These are phyloP conservation scores for Nicotiana undulata DNA, from an alignment of 257 asterid genomes.

Conservation along the genomic window DNA sequence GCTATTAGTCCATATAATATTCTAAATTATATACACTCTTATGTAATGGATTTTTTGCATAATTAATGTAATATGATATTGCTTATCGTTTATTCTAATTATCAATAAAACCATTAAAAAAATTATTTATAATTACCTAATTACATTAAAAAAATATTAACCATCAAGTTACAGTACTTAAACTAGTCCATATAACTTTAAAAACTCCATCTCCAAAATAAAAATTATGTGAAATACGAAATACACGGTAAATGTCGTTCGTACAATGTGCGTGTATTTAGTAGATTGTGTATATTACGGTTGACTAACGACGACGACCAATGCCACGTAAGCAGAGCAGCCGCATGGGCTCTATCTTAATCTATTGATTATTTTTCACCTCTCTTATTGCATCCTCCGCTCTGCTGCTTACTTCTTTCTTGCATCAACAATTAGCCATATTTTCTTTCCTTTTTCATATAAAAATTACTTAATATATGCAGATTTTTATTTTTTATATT, in stretches of 20 bases:
- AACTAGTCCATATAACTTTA: no score
- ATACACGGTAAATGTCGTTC: background rate
- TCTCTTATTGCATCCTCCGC: slow-evolving; percentile 24
- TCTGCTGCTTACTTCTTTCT: background rate
- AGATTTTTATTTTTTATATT: background rate
- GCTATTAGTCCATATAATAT: no score
- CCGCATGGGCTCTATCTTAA: slow-evolving; percentile 8
- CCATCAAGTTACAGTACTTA: no score
- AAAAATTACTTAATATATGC: background rate
- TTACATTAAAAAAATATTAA: no score
- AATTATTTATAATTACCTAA: no score
- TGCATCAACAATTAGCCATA: background rate
- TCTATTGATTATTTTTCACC: background rate
- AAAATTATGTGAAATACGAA: no score
- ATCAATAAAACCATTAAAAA: no score
- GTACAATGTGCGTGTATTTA: background rate
- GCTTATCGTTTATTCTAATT: no score
- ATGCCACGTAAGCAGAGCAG: slow-evolving; percentile 19
- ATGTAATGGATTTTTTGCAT: no score
- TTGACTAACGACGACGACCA: slow-evolving; percentile 14
- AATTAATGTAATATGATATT: no score
- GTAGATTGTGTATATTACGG: background rate
- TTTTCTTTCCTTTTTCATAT: background rate
- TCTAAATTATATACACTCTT: no score
- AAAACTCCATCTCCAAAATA: no score